Conservation (phyloP, 2,329 filamentous ascomycete species). For the Nothophoma quercina region DNA sequence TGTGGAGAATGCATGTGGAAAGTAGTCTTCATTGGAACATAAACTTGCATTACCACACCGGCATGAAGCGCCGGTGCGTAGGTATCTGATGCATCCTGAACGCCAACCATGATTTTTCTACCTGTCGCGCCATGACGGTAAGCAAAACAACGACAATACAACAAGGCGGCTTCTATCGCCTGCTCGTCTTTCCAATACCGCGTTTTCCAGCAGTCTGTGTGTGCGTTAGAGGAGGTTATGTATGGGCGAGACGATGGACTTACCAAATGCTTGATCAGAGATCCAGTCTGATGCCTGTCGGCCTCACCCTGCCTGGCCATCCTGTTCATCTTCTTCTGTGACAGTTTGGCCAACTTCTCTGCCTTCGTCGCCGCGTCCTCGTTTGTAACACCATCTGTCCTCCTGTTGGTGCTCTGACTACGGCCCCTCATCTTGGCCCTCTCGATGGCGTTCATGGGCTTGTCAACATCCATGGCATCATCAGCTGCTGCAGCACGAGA, state of each 20-base stretch:
- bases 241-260: conserved; percentile 48
- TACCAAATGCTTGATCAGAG: conserved; percentile 90
- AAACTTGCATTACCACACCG: conserved; percentile 32
- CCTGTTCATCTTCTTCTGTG: conserved; percentile 98
- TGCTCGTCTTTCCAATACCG: conserved; percentile 86
- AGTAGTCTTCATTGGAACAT: conserved; percentile 12
- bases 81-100: conserved; percentile 45
- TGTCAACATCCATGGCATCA: conserved; percentile 75
- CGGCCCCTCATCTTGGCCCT: conserved; percentile 76
- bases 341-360: conserved; percentile 84
- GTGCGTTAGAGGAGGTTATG: conserved; percentile 22
- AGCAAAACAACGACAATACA: conserved; percentile 21
- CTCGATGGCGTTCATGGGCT: conserved; percentile 48
- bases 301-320: conserved; percentile 97
- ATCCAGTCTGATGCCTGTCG: conserved; percentile 84
- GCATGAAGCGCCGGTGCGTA: conserved; percentile 26
- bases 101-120: conserved; percentile 39
- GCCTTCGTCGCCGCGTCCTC: conserved; percentile 75
- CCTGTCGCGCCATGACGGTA: conserved; percentile 18
- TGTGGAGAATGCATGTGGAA: too few species aligned
- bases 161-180: conserved; percentile 45
- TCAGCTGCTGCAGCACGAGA: conserved; percentile 61
- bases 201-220: conserved; percentile 84
- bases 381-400: conserved; percentile 78
- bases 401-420: conserved; percentile 71